These are phyloP conservation scores for Tulasnella sp. DNA, from an alignment of 768 basidiomycete species.

Conservation along the genomic window DNA sequence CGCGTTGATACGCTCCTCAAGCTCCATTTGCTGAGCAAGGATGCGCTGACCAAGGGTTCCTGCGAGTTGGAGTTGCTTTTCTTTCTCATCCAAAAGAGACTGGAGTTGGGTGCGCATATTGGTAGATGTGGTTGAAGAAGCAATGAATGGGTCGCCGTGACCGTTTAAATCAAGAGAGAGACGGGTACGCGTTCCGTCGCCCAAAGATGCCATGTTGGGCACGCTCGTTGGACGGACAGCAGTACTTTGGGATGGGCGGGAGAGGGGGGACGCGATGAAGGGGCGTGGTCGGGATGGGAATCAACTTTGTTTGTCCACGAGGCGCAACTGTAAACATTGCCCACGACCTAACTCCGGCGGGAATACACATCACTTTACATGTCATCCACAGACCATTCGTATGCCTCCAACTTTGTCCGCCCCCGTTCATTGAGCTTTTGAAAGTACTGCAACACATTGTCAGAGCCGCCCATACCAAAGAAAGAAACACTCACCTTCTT, in stretches of 20 bases:
- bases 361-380: neutral
- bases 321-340: no score
- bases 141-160: constrained; percentile 4
- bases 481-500: neutral
- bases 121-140: constrained; percentile 2
- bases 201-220: neutral
- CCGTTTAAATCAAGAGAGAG: constrained; percentile 5
- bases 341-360: no score
- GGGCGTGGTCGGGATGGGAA: neutral
- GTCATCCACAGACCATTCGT: neutral
- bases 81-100: constrained; percentile 72
- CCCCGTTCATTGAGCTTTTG: neutral
- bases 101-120: constrained; percentile 32
- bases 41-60: constrained; percentile 89
- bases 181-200: neutral
- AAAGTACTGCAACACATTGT: neutral
- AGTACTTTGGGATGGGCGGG: neutral
- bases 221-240: neutral
- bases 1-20: constrained; percentile 76
- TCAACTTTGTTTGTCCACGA: no score
- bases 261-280: neutral
- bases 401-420: neutral
- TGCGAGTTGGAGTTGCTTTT: constrained; percentile 82
- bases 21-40: constrained; percentile 83
- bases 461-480: neutral